phyloP scores from a whole-genome alignment of 805 yeast genomes.

The Candida odintsovae region DNA sequence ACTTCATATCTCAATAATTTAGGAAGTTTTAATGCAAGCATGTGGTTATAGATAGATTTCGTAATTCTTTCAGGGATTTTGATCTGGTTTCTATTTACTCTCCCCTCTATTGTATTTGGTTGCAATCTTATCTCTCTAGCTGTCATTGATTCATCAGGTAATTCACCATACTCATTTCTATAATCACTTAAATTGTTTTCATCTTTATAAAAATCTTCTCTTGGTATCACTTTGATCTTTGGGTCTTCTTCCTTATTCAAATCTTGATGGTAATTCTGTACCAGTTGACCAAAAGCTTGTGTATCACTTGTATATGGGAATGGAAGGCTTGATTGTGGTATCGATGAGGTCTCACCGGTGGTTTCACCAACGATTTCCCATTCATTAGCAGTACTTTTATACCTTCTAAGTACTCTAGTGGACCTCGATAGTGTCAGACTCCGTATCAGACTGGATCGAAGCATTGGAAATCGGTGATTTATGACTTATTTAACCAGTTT shows the following conservation, averaged over 20 bases:
- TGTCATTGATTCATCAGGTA: conserved; percentile 8
- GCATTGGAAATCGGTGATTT: background rate
- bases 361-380: background rate
- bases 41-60: conserved; percentile 55
- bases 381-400: background rate
- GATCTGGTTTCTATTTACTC: conserved; percentile 43
- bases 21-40: conserved; percentile 56
- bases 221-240: conserved; percentile 29
- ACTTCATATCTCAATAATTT: conserved; percentile 57
- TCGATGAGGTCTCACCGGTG: background rate
- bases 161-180: conserved; percentile 23
- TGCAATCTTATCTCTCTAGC: conserved; percentile 40
- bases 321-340: conserved; percentile 12
- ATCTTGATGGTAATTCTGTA: conserved; percentile 31
- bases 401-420: background rate
- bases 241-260: conserved; percentile 25
- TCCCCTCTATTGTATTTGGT: conserved; percentile 50
- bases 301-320: conserved; percentile 33
- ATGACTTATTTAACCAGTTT: background rate
- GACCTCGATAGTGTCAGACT: background rate
- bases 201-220: conserved; percentile 28
- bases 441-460: background rate
- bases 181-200: conserved; percentile 22
- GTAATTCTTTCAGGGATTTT: conserved; percentile 53
- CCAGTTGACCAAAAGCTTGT: conserved; percentile 38